phyloP scores from a whole-genome alignment of 2,329 filamentous ascomycete species.

The Westerdykella aurantiaca region DNA sequence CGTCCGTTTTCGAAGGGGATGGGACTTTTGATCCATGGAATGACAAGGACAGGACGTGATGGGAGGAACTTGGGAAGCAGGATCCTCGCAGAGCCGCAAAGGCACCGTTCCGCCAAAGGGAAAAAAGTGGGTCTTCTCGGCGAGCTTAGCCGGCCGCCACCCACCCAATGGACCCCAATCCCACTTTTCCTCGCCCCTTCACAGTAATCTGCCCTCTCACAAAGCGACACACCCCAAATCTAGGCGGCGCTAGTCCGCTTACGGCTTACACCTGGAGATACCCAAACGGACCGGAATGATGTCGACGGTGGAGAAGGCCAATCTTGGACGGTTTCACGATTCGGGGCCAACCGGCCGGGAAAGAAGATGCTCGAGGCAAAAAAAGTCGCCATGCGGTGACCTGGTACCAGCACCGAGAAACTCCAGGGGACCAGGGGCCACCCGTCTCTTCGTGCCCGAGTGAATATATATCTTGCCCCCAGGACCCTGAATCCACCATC shows the following conservation, averaged over 20 bases:
- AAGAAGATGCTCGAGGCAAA: neutral
- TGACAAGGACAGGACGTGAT: too few species aligned
- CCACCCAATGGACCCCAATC: neutral
- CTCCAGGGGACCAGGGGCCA: too few species aligned
- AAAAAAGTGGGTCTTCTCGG: neutral
- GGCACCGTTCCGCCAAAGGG: neutral
- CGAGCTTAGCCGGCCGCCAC: neutral
- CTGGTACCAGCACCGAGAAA: too few species aligned
- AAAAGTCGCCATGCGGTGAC: neutral
- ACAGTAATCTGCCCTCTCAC: neutral
- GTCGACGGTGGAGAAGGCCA: conserved; percentile 8
- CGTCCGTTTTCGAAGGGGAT: too few species aligned
- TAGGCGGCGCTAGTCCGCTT: neutral
- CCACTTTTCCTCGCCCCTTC: neutral
- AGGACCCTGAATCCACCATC: too few species aligned
- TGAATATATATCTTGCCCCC: too few species aligned
- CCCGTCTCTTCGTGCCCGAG: too few species aligned
- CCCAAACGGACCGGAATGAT: conserved; percentile 6
- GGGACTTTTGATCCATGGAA: too few species aligned
- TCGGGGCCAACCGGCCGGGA: conserved; percentile 6
- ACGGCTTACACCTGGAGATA: neutral
- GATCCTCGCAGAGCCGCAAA: neutral
- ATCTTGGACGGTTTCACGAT: neutral
- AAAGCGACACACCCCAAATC: neutral
- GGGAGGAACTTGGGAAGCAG: neutral